Base-by-base conservation (phyloP, 495 filamentous ascomycete genomes). In the Parmelia sp. region DNA sequence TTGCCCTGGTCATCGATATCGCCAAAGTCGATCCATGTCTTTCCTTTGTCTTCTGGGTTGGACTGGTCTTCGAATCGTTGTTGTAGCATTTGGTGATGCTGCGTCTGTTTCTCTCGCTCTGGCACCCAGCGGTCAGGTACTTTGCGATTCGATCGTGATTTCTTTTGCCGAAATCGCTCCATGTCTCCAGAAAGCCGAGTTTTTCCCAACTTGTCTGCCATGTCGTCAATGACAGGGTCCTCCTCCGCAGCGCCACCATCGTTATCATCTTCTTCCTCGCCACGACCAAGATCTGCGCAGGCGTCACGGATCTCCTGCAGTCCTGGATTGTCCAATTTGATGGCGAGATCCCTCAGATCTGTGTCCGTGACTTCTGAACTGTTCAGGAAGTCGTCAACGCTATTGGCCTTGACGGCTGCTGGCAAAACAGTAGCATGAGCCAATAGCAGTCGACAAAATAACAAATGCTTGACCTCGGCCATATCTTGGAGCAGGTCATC, bases 391-490 rank as follows among this genome's bases (percentile, higher is more conserved):
- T 80, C 77, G 10, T 81, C 74, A 15, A 83, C 74, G 44, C 74
- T 81, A 17, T 68, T 65, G 21, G 77, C 74, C 21, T 70, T 64
- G 1, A 83, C 65, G 14, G 79, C 79, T 14, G 74, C 74, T 5
- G 76, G 78, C 12, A 84, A 68, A 17, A 82, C 69, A 14, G 76
- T 70, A 15, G 80, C 78, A n/a, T 81, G 77, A 0, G 76, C 73
- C 23, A 82, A 69, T 19, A 83, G 69, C 10, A 82, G 74, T 31
- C 81, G 76, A 59, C 81, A 82, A 61, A 83, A 79, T 10, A 84
- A 68, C 14, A 81, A 70, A 45, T 75, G 69, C 67, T 82, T 82
- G 63, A 83, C 79, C 60, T 83, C 77, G 29, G 73, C 68, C 40
- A 83, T 73, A 25, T 83, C 79, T 17, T 70, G 65, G 19, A 79